These are phyloP conservation scores for Pseudogymnoascus verrucosus DNA, from an alignment of 2,329 filamentous ascomycete genomes.

Conservation along the genomic window DNA sequence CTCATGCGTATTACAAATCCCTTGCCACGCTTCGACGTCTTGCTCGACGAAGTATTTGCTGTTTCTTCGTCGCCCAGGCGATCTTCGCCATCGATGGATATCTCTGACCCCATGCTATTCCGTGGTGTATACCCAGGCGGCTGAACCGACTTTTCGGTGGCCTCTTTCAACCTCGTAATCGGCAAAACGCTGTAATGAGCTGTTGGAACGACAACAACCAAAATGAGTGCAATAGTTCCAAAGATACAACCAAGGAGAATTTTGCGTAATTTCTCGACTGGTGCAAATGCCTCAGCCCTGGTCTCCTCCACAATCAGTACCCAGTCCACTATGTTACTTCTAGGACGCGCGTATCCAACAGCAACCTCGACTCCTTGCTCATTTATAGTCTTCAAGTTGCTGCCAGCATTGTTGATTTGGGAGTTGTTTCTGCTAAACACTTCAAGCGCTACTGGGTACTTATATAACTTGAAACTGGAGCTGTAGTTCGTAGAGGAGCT, in stretches of 20 bases:
- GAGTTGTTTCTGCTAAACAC: conserved; percentile 46
- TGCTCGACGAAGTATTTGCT: conserved; percentile 24
- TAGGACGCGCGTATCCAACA: conserved; percentile 69
- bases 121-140: conserved; percentile 26
- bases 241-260: conserved; percentile 82
- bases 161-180: conserved; percentile 66
- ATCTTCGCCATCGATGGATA: conserved; percentile 19
- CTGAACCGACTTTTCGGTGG: conserved; percentile 62
- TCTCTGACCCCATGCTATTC: conserved; percentile 24
- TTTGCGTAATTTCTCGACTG: conserved; percentile 66
- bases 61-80: conserved; percentile 19
- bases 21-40: conserved; percentile 21
- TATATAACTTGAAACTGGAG: conserved; percentile 46
- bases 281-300: conserved; percentile 64
- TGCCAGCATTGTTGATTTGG: conserved; percentile 58
- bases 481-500: conserved; percentile 26
- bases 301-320: conserved; percentile 72
- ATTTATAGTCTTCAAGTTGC: conserved; percentile 60
- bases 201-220: conserved; percentile 66
- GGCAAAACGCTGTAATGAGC: conserved; percentile 77
- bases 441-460: conserved; percentile 55
- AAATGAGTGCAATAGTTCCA: conserved; percentile 65
- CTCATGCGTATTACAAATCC: conserved; percentile 24
- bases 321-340: conserved; percentile 68
- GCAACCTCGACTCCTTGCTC: conserved; percentile 64